Evolutionary conservation across 2,329 filamentous ascomycete genomes (phyloP).

Genomic region (Diplodia sapinea): DNA sequence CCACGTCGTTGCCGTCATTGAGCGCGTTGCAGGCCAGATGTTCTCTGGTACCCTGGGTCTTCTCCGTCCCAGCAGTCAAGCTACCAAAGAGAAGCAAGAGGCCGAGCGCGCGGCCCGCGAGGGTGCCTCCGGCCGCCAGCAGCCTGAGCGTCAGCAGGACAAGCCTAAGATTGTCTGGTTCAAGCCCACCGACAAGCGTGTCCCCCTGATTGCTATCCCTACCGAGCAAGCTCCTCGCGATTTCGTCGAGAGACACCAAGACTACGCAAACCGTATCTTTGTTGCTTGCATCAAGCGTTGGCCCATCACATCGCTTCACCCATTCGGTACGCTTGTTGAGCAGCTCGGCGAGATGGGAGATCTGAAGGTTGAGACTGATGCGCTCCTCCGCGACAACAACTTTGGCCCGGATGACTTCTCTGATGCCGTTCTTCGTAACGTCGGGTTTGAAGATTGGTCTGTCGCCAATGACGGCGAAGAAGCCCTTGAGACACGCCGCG

Average conservation of each 20-base stretch:
- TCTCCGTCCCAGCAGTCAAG: slow-evolving; percentile 93
- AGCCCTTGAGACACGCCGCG: slow-evolving; percentile 74
- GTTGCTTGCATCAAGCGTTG: slow-evolving; percentile 99
- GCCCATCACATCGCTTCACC: slow-evolving; percentile 99
- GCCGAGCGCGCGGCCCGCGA: slow-evolving; percentile 92
- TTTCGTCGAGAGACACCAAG: slow-evolving; percentile 98
- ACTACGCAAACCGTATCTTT: slow-evolving; percentile 97
- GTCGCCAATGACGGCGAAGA: slow-evolving; percentile 81
- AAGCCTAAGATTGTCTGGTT: slow-evolving; percentile 99
- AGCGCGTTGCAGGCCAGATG: slow-evolving; percentile 97
- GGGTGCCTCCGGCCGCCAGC: slow-evolving; percentile 72
- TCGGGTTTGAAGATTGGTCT: slow-evolving; percentile 91
- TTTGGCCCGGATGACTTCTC: slow-evolving; percentile 98
- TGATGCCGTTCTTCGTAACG: slow-evolving; percentile 91
- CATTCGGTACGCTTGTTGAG: slow-evolving; percentile 96
- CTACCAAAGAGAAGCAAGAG: slow-evolving; percentile 99
- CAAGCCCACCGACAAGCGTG: slow-evolving; percentile 98
- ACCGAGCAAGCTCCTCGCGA: slow-evolving; percentile 97
- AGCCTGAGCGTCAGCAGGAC: slow-evolving; percentile 85
- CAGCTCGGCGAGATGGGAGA: slow-evolving; percentile 97
- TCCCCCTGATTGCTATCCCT: slow-evolving; percentile 95
- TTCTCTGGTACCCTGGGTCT: slow-evolving; percentile 96
- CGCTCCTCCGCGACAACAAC: slow-evolving; percentile 96
- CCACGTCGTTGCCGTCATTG: slow-evolving; percentile 95
- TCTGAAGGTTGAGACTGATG: slow-evolving; percentile 96